phyloP scores from a whole-genome alignment of 495 filamentous ascomycete species.

The Penicillium ochrochloron region DNA sequence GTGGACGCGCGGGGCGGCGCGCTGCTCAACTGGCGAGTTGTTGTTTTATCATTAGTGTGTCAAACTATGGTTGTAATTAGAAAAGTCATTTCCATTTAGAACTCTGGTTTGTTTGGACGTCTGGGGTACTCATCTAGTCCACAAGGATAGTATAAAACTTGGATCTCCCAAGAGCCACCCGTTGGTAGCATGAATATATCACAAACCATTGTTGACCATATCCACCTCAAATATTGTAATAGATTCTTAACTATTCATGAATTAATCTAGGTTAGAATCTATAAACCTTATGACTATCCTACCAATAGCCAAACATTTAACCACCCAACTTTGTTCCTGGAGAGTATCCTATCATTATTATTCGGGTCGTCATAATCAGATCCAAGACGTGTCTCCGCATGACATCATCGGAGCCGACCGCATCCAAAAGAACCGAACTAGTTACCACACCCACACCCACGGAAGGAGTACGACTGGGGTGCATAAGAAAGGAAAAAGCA shows the following conservation, averaged over 20 bases:
- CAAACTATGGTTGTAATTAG: not conserved
- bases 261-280: not conserved
- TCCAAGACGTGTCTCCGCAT: slow-evolving; percentile 26
- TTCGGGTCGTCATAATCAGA: not conserved
- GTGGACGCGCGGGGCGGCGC: not conserved
- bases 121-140: not conserved
- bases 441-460: no score
- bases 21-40: not conserved
- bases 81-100: not conserved
- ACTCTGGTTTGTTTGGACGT: not conserved
- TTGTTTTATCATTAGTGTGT: not conserved
- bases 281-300: not conserved
- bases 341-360: not conserved
- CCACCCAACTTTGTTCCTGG: not conserved
- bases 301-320: not conserved
- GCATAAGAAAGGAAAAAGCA: not conserved
- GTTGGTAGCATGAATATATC: not conserved
- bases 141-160: not conserved
- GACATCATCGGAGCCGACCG: slow-evolving; percentile 30
- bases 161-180: not conserved
- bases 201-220: not conserved
- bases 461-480: not conserved
- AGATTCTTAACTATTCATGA: not conserved
- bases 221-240: not conserved
- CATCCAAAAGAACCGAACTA: not conserved